Percentiles rank a stretch among this genome's conserved stretches.
Conservation (phyloP, 1,284 basidiomycete species). For the Leccinum subspadiceum region DNA sequence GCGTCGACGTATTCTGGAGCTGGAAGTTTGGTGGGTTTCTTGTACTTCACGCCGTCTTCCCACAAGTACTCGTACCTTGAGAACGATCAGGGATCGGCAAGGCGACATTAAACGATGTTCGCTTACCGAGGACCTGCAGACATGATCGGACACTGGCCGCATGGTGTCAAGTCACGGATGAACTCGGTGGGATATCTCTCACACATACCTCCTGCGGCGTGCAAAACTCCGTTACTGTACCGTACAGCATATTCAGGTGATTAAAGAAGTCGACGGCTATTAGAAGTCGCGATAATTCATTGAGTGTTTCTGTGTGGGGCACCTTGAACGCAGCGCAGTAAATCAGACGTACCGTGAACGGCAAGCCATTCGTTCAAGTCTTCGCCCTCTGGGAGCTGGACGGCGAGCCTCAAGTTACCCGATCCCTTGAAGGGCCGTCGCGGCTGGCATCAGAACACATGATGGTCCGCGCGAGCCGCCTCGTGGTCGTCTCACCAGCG, state of each 20-base stretch:
- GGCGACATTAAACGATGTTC: not conserved
- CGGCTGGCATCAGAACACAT: slow-evolving; percentile 8
- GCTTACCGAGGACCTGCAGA: slow-evolving; percentile 92
- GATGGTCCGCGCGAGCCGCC: not conserved
- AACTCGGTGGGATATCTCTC: not conserved
- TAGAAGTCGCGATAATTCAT: not conserved
- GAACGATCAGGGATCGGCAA: slow-evolving; percentile 14
- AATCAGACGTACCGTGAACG: slow-evolving; percentile 75
- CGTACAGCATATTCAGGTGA: slow-evolving; percentile 94
- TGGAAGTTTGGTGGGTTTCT: slow-evolving; percentile 89
- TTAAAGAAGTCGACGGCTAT: slow-evolving; percentile 95
- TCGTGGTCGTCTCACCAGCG: slow-evolving; percentile 59
- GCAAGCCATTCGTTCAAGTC: slow-evolving; percentile 96
- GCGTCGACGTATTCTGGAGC: slow-evolving; percentile 98
- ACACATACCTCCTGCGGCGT: slow-evolving; percentile 79
- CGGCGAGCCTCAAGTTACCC: slow-evolving; percentile 87
- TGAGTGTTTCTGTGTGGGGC: slow-evolving; percentile 2
- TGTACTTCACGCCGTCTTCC: slow-evolving; percentile 93
- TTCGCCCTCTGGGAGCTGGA: slow-evolving; percentile 91
- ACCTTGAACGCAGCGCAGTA: not conserved
- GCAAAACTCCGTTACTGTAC: slow-evolving; percentile 95
- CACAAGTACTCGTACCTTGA: slow-evolving; percentile 92
- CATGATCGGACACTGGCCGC: slow-evolving; percentile 90
- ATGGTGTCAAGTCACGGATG: slow-evolving; percentile 14
- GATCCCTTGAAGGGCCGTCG: slow-evolving; percentile 64